These are phyloP conservation scores for Acanthamoeba triangularis DNA, from an alignment of 208 protist genomes.

Conservation along the genomic window DNA sequence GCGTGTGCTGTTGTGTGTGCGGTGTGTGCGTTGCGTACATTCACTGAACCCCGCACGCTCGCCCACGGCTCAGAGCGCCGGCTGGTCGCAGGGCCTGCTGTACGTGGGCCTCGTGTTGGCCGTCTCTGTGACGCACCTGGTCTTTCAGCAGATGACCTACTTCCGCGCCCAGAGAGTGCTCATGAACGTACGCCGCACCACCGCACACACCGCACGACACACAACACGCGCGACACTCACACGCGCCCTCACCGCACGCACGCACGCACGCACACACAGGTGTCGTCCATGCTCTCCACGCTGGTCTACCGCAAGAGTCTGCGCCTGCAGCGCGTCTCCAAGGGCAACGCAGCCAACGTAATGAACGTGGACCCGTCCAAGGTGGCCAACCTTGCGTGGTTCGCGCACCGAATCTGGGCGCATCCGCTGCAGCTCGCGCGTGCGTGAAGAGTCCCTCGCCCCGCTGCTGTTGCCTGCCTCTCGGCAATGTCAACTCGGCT, in stretches of 20 bases:
- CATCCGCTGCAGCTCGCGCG: neutral
- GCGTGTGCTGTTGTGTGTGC: neutral
- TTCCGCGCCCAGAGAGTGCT: neutral
- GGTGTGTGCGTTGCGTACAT: neutral
- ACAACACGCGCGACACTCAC: too few relatives aligned
- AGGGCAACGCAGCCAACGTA: conserved; percentile 11
- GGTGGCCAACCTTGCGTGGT: neutral
- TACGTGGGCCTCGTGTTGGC: neutral
- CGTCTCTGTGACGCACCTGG: neutral
- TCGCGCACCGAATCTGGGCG: neutral
- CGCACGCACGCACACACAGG: neutral
- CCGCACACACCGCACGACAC: neutral
- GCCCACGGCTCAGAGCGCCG: neutral
- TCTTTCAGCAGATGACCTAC: neutral
- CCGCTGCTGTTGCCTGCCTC: too few relatives aligned
- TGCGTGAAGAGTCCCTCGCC: neutral
- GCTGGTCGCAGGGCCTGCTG: neutral
- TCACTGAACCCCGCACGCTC: neutral
- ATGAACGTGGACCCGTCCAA: conserved; percentile 4
- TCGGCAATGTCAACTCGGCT: too few relatives aligned
- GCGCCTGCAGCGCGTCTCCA: neutral
- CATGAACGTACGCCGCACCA: neutral
- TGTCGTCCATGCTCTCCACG: neutral
- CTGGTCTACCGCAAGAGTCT: conserved; percentile 11
- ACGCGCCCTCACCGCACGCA: too few relatives aligned